Percentiles rank a stretch among this genome's conserved stretches.
phyloP scores from a whole-genome alignment of 306 rosid genomes.

The Carpinus fangiana region DNA sequence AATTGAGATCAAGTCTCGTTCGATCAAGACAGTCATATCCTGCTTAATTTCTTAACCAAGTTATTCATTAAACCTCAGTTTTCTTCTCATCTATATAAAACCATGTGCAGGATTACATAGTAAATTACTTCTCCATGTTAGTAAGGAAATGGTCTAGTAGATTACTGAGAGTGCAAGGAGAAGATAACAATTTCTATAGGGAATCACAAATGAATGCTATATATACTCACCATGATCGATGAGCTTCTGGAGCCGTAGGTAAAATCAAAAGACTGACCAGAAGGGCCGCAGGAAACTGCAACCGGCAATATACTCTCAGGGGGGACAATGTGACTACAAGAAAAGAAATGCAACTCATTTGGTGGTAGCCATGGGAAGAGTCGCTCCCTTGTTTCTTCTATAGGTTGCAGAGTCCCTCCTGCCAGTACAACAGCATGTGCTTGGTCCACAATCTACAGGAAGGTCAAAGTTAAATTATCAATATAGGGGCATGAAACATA shows the following conservation, averaged over 20 bases:
- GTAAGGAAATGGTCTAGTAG: background rate
- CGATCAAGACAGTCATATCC: too few relatives aligned
- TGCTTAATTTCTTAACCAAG: too few relatives aligned
- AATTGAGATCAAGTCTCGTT: too few relatives aligned
- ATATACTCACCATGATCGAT: slow-evolving; percentile 50
- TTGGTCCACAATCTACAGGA: slow-evolving; percentile 72
- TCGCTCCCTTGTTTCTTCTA: slow-evolving; percentile 89
- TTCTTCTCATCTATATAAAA: too few relatives aligned
- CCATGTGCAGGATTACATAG: background rate
- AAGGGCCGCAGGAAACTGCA: slow-evolving; percentile 83
- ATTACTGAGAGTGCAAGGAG: background rate
- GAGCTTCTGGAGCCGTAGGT: slow-evolving; percentile 80
- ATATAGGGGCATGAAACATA: slow-evolving; percentile 12
- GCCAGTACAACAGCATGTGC: slow-evolving; percentile 87
- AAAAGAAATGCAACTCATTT: slow-evolving; percentile 71
- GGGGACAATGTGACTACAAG: slow-evolving; percentile 86
- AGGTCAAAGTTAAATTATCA: slow-evolving; percentile 32
- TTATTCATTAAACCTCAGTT: too few relatives aligned
- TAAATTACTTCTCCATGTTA: background rate
- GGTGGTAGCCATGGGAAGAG: slow-evolving; percentile 79
- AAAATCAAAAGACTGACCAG: slow-evolving; percentile 80
- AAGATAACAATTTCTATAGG: background rate
- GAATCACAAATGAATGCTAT: slow-evolving; percentile 13
- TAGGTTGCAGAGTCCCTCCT: slow-evolving; percentile 93
- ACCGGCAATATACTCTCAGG: slow-evolving; percentile 84